Evolutionary conservation across 768 basidiomycete species (phyloP).

Genomic region (Boletus pseudo-olivaceus): DNA sequence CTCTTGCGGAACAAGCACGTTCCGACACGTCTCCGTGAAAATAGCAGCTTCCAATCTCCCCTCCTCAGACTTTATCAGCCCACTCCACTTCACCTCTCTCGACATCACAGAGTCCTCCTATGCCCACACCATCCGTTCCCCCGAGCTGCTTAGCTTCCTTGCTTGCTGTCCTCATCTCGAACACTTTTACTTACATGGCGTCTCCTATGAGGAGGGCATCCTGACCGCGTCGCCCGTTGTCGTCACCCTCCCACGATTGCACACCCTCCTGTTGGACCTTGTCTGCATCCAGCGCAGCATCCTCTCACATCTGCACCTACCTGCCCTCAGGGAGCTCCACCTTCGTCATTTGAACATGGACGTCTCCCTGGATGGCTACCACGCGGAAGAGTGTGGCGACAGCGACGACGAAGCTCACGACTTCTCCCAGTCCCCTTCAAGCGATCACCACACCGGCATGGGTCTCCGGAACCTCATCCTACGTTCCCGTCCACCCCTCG

Average conservation of each 20-base stretch:
- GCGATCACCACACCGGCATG: constrained; percentile 78
- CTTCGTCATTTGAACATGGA: constrained; percentile 70
- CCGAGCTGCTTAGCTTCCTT: constrained; percentile 57
- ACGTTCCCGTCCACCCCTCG: constrained; percentile 60
- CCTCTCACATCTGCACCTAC: constrained; percentile 61
- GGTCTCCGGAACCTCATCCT: constrained; percentile 63
- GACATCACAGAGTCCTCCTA: constrained; percentile 50
- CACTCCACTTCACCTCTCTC: constrained; percentile 55
- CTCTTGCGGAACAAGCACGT: constrained; percentile 32
- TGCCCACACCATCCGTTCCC: constrained; percentile 41
- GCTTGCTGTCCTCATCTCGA: constrained; percentile 59
- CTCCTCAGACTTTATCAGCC: constrained; percentile 36
- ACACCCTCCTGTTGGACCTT: constrained; percentile 51
- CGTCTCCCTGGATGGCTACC: constrained; percentile 34
- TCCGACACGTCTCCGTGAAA: constrained; percentile 45
- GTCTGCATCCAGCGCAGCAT: constrained; percentile 63
- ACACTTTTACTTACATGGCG: constrained; percentile 54
- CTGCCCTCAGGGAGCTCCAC: constrained; percentile 55
- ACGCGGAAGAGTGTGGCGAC: constrained; percentile 54
- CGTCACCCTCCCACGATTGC: constrained; percentile 55
- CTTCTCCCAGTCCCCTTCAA: constrained; percentile 73
- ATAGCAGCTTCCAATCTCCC: constrained; percentile 52
- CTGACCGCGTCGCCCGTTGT: constrained; percentile 32
- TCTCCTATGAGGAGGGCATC: constrained; percentile 43
- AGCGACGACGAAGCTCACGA: constrained; percentile 72